Conservation (phyloP, 192 early-diverging fungal genomes). For the Umbelopsis isabellina region DNA sequence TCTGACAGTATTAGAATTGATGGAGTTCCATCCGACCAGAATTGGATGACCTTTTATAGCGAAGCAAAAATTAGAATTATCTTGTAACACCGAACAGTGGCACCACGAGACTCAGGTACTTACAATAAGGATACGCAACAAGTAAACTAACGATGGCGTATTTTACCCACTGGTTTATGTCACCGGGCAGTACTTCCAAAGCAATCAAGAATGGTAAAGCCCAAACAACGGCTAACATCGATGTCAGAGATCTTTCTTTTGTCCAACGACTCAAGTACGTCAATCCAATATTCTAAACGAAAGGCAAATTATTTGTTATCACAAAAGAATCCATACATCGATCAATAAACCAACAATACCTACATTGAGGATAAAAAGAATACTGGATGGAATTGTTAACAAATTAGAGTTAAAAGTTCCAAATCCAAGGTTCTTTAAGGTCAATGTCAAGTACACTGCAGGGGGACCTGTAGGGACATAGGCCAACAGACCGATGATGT, state of each 20-base stretch:
- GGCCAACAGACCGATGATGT: slow-evolving; percentile 47
- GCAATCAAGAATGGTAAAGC: slow-evolving; percentile 33
- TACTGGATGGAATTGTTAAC: slow-evolving; percentile 37
- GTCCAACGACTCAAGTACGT: slow-evolving; percentile 41
- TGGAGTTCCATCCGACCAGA: slow-evolving; percentile 46
- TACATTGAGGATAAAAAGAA: slow-evolving; percentile 33
- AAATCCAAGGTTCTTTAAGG: slow-evolving; percentile 46
- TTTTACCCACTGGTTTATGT: slow-evolving; percentile 33
- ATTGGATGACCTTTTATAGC: neutral
- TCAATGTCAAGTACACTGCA: slow-evolving; percentile 36
- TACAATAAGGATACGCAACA: slow-evolving; percentile 27
- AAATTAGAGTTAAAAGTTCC: slow-evolving; percentile 40
- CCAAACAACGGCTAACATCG: slow-evolving; percentile 28
- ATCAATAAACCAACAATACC: slow-evolving; percentile 4
- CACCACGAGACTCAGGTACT: neutral
- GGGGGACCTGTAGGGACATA: slow-evolving; percentile 37
- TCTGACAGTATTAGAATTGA: slow-evolving; percentile 41
- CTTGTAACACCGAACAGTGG: neutral
- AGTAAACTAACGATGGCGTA: slow-evolving; percentile 40
- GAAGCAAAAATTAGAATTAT: neutral
- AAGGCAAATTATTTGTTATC: neutral
- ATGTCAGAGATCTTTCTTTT: slow-evolving; percentile 31
- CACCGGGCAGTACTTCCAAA: slow-evolving; percentile 36
- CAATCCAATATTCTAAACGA: slow-evolving; percentile 22
- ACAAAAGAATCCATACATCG: neutral